Evolutionary conservation across 345 rosid genomes (phyloP), one percentile per base, ranked within the genome.

Genomic region (Mallotus nudiflorus): DNA sequence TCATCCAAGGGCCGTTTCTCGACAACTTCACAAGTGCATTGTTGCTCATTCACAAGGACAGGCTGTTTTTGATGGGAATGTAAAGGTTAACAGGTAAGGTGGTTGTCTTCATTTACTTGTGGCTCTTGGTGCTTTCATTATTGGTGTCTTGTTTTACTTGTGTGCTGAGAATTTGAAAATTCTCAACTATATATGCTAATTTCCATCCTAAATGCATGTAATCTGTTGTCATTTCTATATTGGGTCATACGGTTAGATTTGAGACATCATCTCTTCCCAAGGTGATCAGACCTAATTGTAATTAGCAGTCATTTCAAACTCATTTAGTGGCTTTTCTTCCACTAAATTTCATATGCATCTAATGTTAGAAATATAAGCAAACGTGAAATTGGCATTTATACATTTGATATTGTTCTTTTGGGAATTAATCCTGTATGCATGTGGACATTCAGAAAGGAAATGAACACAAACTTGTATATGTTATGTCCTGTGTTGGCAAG

Each of bases 61-160:
- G 82, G 97, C 97, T 44, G 97, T 95, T 70, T 92, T 95, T 45
- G 96, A 95, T 73, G 97, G 99, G 81, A 92, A 92, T 33, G 83
- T 92, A 27, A 81, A 83, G 79, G 97, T 95, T 49, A 92, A 95
- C 89, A 89, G 84, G 99, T 95, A 83, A 60, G 16, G 56, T 44
- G 73, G 15, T 29, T 44, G 39, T 31, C 10, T 25, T 49, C 67
- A 5, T 6, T 49, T 45, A 5, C 56, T 16, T 49, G 2, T 62
- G 62, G 20, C 18, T 15, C 50, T 70, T 37, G 18, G 8, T 25
- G 10, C 22, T 56, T 9, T 27, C n/a, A 18, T 45, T 16, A 20
- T 6, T 29, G 40, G 19, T 49, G 10, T 57, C 16, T 40, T 15
- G 44, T 6, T 20, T 54, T 14, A 5, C 24, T 64, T 72, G 25